Conservation (phyloP, 192 early-diverging fungal genomes). For the Pilaira anomala region DNA sequence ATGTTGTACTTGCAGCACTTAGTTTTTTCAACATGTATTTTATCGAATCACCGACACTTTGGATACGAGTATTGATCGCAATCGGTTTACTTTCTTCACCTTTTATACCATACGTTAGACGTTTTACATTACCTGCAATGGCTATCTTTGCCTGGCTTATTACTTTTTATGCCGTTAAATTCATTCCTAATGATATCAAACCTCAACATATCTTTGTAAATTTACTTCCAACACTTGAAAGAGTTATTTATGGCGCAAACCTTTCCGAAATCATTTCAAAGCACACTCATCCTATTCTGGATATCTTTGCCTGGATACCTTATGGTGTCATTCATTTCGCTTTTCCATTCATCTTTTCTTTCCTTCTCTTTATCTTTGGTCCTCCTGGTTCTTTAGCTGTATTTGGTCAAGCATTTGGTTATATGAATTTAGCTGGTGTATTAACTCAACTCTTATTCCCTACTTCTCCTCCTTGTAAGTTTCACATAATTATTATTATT, state of each 20-base stretch:
- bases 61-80: background rate
- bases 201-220: slow-evolving; percentile 61
- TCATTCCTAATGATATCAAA: slow-evolving; percentile 46
- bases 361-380: slow-evolving; percentile 47
- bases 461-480: slow-evolving; percentile 65
- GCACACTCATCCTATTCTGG: slow-evolving; percentile 48
- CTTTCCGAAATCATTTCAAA: slow-evolving; percentile 57
- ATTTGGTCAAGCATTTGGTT: slow-evolving; percentile 61
- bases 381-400: slow-evolving; percentile 47
- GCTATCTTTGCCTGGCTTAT: slow-evolving; percentile 58
- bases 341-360: slow-evolving; percentile 56
- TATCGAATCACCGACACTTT: slow-evolving; percentile 40
- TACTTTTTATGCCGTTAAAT: slow-evolving; percentile 54
- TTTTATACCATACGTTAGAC: slow-evolving; percentile 40
- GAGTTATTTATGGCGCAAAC: slow-evolving; percentile 65
- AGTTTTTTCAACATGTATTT: slow-evolving; percentile 32
- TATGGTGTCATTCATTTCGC: slow-evolving; percentile 75
- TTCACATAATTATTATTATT: no score
- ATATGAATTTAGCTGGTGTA: slow-evolving; percentile 67
- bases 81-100: background rate
- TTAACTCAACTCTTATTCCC: slow-evolving; percentile 66
- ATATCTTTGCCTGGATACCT: slow-evolving; percentile 66
- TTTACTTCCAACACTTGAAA: slow-evolving; percentile 62
- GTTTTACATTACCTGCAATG: slow-evolving; percentile 47
- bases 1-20: slow-evolving; percentile 3